Base-by-base conservation (phyloP, 495 filamentous ascomycete species). In the Talaromyces nanjingensis region DNA sequence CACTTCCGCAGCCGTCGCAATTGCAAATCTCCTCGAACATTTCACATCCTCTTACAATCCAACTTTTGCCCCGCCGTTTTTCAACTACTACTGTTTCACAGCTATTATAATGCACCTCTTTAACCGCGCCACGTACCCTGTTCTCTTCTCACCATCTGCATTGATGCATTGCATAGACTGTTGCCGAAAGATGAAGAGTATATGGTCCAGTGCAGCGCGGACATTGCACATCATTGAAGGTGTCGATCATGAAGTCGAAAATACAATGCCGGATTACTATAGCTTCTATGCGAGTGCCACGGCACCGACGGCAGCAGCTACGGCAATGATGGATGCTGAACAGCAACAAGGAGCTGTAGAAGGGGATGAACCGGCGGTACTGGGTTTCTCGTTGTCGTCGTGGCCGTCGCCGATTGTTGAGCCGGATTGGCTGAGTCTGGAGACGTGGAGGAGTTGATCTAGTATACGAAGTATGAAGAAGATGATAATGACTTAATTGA, bases 21-120 rank as follows among this genome's bases (percentile, higher is more conserved):
- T 57, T 3, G 22, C 54, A n/a, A 57, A 57, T 4, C 54, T 57
- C 25, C 54, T 57, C 22, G 54, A 57, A 31, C 54, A 57, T 20
- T 57, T 57, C 8, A 57, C 54, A 6, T 57, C 54, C 25, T 57
- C 54, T 12, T 57, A 57, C 7, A 33, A 20, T 11, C 14, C 54
- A 6, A 14, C 54, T 12, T 57, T 57, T n/a, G 54, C 54, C 25
- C 54, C 54, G 25, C 54, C 54, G 1, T 57, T 57, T 16, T 57
- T 57, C 25, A 57, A 57, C 11, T 57, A 57, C 31, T 57, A 57
- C 54, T 57, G 25, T 57, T 57, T 57, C 54, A 57, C 54, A 11
- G 54, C 54, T 6, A 57, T 57, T 9, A 57, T 57, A 16, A 57
- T 57, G 54, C 54, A 57, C 11, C 54, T 57, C 11, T 57, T 57